These are phyloP conservation scores for Linderina pennispora DNA, from an alignment of 192 early-diverging fungal genomes.

Conservation along the genomic window DNA sequence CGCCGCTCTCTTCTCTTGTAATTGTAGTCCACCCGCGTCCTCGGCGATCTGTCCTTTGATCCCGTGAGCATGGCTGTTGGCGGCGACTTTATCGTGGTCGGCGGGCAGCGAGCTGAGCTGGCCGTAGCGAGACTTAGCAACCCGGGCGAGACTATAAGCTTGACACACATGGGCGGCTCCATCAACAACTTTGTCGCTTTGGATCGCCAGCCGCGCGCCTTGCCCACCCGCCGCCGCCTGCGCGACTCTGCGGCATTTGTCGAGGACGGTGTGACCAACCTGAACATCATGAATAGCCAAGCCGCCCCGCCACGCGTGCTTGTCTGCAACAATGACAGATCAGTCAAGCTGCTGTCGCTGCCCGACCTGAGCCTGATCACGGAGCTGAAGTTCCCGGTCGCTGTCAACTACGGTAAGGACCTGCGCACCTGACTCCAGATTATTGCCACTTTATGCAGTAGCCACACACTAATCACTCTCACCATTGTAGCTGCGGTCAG, in stretches of 20 bases:
- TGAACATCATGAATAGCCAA: slow-evolving; percentile 38
- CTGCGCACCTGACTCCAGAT: background rate
- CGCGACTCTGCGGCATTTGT: slow-evolving; percentile 45
- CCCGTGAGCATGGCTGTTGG: slow-evolving; percentile 73
- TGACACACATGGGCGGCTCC: slow-evolving; percentile 29
- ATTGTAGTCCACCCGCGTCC: slow-evolving; percentile 49
- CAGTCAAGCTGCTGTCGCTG: slow-evolving; percentile 82
- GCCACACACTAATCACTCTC: background rate
- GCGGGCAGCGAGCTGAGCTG: slow-evolving; percentile 84
- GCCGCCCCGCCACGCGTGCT: slow-evolving; percentile 60
- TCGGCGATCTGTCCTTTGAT: slow-evolving; percentile 71
- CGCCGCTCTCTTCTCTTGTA: no score
- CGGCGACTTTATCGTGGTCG: slow-evolving; percentile 80
- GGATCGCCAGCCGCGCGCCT: slow-evolving; percentile 17
- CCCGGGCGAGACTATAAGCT: slow-evolving; percentile 13
- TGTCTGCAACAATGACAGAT: slow-evolving; percentile 92
- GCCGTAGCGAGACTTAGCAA: slow-evolving; percentile 55
- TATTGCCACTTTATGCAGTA: background rate
- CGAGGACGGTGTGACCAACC: slow-evolving; percentile 83
- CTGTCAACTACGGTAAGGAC: slow-evolving; percentile 77
- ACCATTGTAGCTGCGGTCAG: slow-evolving; percentile 62
- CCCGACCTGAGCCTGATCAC: slow-evolving; percentile 71
- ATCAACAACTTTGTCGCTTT: slow-evolving; percentile 45
- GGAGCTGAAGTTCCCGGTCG: slow-evolving; percentile 75
- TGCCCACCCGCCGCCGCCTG: slow-evolving; percentile 25